These are phyloP conservation scores for Zopfochytrium polystomum DNA, from an alignment of 371 early-diverging fungal species.

Conservation along the genomic window DNA sequence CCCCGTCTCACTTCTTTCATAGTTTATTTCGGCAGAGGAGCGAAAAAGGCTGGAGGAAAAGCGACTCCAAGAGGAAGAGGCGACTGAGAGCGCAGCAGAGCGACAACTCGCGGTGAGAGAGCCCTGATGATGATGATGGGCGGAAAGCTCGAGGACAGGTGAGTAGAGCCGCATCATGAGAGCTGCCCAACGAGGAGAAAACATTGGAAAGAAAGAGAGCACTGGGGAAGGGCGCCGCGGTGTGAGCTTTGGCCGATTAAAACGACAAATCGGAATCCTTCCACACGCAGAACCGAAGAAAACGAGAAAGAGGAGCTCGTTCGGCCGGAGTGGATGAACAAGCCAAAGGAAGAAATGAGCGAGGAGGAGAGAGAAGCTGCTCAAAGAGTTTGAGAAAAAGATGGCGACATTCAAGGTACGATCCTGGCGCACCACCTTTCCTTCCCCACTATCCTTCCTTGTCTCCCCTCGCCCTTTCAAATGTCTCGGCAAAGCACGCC, in stretches of 20 bases:
- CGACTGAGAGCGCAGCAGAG: conserved; percentile 34
- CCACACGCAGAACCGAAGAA: conserved; percentile 36
- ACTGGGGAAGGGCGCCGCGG: neutral
- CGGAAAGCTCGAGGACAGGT: conserved; percentile 48
- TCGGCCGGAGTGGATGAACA: conserved; percentile 56
- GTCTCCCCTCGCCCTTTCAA: too few species aligned
- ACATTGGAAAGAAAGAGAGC: too few species aligned
- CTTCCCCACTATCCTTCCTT: too few species aligned
- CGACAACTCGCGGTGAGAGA: conserved; percentile 47
- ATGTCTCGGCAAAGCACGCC: too few species aligned
- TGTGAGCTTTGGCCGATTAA: too few species aligned
- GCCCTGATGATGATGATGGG: conserved; percentile 58
- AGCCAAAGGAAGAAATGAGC: conserved; percentile 49
- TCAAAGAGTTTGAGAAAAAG: conserved; percentile 62
- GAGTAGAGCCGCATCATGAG: neutral
- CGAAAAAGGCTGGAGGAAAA: conserved; percentile 34
- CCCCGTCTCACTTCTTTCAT: neutral
- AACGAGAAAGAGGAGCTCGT: conserved; percentile 49
- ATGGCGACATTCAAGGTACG: conserved; percentile 45
- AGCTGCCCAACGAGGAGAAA: too few species aligned
- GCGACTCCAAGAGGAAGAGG: conserved; percentile 43
- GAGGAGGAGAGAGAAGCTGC: conserved; percentile 52
- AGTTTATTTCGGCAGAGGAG: conserved; percentile 55
- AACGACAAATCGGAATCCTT: neutral
- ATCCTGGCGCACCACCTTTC: neutral